Conservation (phyloP, 2,329 filamentous ascomycete species). For the Colletotrichum euphorbiae region DNA sequence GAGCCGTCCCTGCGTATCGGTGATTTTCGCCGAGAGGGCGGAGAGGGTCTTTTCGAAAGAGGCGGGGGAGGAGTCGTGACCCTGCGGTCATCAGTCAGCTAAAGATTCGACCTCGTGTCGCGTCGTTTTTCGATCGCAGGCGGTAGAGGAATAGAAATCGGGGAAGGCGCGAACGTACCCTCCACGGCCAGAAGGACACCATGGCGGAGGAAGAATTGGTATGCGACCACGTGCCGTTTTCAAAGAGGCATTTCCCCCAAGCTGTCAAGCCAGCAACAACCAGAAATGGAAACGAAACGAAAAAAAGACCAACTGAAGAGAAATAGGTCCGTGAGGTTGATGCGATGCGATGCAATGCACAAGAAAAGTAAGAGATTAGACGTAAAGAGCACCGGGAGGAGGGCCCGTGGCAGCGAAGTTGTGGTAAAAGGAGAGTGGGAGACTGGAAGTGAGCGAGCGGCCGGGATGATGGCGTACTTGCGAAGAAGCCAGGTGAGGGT, state of each 20-base stretch:
- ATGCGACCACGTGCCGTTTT: constrained; percentile 36
- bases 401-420: constrained; percentile 14
- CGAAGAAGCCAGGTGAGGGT: neutral
- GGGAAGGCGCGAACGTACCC: constrained; percentile 60
- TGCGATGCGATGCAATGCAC: constrained; percentile 21
- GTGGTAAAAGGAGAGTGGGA: constrained; percentile 23
- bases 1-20: constrained; percentile 77
- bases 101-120: too few relatives aligned
- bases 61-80: constrained; percentile 83
- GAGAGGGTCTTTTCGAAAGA: constrained; percentile 94
- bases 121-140: neutral
- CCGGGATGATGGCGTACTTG: constrained; percentile 5
- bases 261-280: constrained; percentile 1
- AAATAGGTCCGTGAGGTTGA: constrained; percentile 2
- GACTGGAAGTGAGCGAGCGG: constrained; percentile 13
- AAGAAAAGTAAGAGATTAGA: constrained; percentile 1
- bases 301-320: neutral
- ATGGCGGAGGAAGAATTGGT: constrained; percentile 56
- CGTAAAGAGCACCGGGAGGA: constrained; percentile 5
- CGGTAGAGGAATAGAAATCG: neutral
- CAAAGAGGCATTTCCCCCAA: constrained; percentile 35
- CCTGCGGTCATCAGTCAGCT: constrained; percentile 58
- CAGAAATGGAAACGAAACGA: neutral
- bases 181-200: constrained; percentile 90
- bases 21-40: constrained; percentile 84